Conservation (phyloP, 2,329 filamentous ascomycete species). For the Penicillium crustosum region DNA sequence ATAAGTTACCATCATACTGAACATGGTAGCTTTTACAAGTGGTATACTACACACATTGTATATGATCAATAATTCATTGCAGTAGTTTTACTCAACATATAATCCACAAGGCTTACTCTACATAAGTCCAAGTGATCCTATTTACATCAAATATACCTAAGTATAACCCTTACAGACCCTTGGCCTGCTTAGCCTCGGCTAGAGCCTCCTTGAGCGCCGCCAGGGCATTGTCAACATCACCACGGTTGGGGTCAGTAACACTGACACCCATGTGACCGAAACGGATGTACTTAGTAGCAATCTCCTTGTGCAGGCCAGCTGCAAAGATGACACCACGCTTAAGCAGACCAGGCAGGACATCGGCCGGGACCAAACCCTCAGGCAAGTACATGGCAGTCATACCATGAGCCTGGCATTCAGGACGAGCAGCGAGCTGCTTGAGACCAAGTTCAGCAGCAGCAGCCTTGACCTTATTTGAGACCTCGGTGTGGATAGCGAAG, state of each 20-base stretch:
- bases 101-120: background rate
- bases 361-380: constrained; percentile 74
- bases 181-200: constrained; percentile 68
- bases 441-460: constrained; percentile 77
- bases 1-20: background rate
- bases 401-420: constrained; percentile 88
- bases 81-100: background rate
- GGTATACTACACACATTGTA: background rate
- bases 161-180: constrained; percentile 36
- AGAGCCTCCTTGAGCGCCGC: constrained; percentile 73
- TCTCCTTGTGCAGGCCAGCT: constrained; percentile 93
- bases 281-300: constrained; percentile 87
- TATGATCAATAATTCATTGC: constrained; percentile 9
- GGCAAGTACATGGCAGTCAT: constrained; percentile 98
- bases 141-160: constrained; percentile 1
- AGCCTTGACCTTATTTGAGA: constrained; percentile 84
- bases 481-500: constrained; percentile 76
- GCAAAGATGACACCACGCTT: constrained; percentile 92
- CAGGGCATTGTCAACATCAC: constrained; percentile 82
- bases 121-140: background rate
- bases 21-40: background rate
- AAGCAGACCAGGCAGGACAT: constrained; percentile 79
- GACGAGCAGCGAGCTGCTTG: constrained; percentile 79
- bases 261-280: constrained; percentile 98
- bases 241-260: constrained; percentile 74